A percentile compares a stretch with the other conserved stretches of the same genome.
phyloP scores from a whole-genome alignment of 495 filamentous ascomycete species.

The Xylona heveae region DNA sequence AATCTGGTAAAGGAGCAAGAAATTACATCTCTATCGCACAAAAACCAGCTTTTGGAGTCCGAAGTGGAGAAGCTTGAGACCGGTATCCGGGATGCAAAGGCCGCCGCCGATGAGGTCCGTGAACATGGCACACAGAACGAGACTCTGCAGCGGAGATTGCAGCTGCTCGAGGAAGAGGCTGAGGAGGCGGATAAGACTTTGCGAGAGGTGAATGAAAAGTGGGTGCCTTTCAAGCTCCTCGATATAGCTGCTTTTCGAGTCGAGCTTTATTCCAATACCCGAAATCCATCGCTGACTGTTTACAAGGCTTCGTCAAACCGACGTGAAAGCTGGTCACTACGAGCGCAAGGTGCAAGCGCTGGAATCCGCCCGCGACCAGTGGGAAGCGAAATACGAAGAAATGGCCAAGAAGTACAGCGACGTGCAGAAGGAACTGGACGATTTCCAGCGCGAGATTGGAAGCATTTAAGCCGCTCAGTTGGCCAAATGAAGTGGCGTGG shows the following conservation, averaged over 20 bases:
- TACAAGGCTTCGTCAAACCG: slow-evolving; percentile 81
- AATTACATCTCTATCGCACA: slow-evolving; percentile 84
- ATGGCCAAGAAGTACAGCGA: slow-evolving; percentile 66
- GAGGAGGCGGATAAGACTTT: slow-evolving; percentile 87
- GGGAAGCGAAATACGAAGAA: slow-evolving; percentile 95
- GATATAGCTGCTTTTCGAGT: neutral
- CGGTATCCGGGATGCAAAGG: slow-evolving; percentile 57
- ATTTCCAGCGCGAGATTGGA: slow-evolving; percentile 72
- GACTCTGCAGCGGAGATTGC: slow-evolving; percentile 69
- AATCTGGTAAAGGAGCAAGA: slow-evolving; percentile 93
- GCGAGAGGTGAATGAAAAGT: slow-evolving; percentile 97
- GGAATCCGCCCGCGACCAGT: slow-evolving; percentile 68
- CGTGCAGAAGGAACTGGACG: slow-evolving; percentile 81
- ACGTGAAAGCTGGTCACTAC: slow-evolving; percentile 97
- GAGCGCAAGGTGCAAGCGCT: slow-evolving; percentile 98
- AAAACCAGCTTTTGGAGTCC: slow-evolving; percentile 65
- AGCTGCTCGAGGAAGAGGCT: slow-evolving; percentile 92
- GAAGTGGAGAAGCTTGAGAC: slow-evolving; percentile 82
- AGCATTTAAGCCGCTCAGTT: slow-evolving; percentile 42
- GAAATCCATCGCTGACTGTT: neutral
- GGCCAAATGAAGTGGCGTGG: slow-evolving; percentile 1
- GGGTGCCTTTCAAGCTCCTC: slow-evolving; percentile 17
- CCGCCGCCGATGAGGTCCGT: slow-evolving; percentile 45
- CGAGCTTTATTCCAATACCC: neutral
- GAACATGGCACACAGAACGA: slow-evolving; percentile 71